Percentiles rank a stretch among this genome's conserved stretches.
These are phyloP conservation scores for Leccinum fallax DNA, from an alignment of 1,284 basidiomycete genomes.

Conservation along the genomic window DNA sequence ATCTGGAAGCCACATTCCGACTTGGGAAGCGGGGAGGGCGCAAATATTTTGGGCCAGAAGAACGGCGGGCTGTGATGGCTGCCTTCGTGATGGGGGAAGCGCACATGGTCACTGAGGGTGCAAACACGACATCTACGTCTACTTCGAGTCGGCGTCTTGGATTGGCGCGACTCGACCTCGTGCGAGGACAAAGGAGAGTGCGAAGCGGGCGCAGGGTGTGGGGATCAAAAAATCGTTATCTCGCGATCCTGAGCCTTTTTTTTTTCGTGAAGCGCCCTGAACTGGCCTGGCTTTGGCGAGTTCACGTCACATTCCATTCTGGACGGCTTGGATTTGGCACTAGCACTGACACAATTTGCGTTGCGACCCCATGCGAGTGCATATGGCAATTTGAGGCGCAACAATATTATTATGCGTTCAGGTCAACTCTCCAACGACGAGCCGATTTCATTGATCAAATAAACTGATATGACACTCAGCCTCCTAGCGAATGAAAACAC, in stretches of 20 bases:
- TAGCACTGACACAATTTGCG: conserved; percentile 12
- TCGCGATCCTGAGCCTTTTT: conserved; percentile 31
- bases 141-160: conserved; percentile 26
- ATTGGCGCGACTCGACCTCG: conserved; percentile 24
- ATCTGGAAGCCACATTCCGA: conserved; percentile 22
- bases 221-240: conserved; percentile 29
- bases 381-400: conserved; percentile 10
- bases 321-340: conserved; percentile 5
- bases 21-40: conserved; percentile 19
- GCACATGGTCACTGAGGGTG: neutral
- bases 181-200: conserved; percentile 16
- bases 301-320: conserved; percentile 31
- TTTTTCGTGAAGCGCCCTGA: conserved; percentile 13
- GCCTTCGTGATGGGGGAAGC: conserved; percentile 28
- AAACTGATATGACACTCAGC: conserved; percentile 18
- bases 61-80: conserved; percentile 19
- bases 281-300: conserved; percentile 17
- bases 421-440: conserved; percentile 11
- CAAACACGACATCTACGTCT: neutral
- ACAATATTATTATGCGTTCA: neutral
- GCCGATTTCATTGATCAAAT: conserved; percentile 32
- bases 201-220: conserved; percentile 4
- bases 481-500: conserved; percentile 20
- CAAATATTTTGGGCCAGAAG: conserved; percentile 15
- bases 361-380: conserved; percentile 6